Base-by-base conservation (phyloP, 2,329 filamentous ascomycete species). In the Aureobasidium leucospermi region DNA sequence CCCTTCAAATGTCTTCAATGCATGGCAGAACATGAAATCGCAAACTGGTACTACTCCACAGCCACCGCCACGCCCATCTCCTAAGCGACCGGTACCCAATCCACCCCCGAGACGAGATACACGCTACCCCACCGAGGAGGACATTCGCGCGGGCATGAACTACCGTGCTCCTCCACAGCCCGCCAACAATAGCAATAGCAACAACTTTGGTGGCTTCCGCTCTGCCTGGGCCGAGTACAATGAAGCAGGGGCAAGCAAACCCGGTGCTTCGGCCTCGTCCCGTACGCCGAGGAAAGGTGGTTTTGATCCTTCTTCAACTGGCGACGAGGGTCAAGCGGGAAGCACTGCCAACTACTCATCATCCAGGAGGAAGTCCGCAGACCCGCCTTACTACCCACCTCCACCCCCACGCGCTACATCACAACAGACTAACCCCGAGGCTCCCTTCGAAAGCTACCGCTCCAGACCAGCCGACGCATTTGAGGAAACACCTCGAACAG, bases 291-390 rank as follows among this genome's bases (percentile, higher is more conserved):
- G 76, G 65, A 82, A 76, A 67, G 73, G 75, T 46, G 83, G 81
- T 4, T 86, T 85, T 66, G 80, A 83, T 59, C 82, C 83, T 19
- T 77, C 77, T n/a, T 76, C 76, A 6, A 81, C 79, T n/a, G 81
- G 77, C 38, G 83, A 85, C 66, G 83, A 85, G 65, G 76, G 80
- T 38, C 81, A 81, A 68, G 82, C 82, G 23, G 63, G 65, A 31
- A 77, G 77, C 60, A 79, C 78, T 11, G 78, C 79, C 2, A 55
- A 55, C 23, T 63, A 61, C 55, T 62, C 52, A 28, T 48, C 59
- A 3, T 59, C 46, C 10, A 52, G 58, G 48, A 51, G 48, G 46
- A 51, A 32, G 31, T 60, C 59, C 28, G 47, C 61, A 4, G 55
- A 62, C 47, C 32, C 61, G 7, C 52, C 38, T 2, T 42, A 53